Evolutionary conservation across 371 early-diverging fungal species (phyloP).

Genomic region (Amoeboaphelidium protococcarum): DNA sequence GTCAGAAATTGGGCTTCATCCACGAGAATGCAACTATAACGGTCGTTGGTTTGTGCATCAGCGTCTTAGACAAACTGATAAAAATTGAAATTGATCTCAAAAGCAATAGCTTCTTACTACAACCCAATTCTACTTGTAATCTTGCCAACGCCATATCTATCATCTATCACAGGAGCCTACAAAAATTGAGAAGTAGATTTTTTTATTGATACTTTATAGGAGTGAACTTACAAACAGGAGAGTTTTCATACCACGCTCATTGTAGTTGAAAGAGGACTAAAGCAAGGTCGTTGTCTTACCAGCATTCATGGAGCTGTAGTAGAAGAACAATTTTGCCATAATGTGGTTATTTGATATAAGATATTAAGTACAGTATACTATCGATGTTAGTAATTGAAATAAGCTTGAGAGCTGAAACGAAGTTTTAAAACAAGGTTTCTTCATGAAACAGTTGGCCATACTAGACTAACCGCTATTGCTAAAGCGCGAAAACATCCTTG

Average conservation of each 20-base stretch:
- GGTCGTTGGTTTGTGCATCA: neutral
- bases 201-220: neutral
- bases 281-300: neutral
- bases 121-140: neutral
- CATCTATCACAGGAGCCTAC: neutral
- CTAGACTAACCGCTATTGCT: no score
- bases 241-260: neutral
- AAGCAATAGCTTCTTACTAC: neutral
- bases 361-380: no score
- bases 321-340: neutral
- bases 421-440: no score
- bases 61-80: no score
- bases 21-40: neutral
- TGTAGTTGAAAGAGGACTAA: neutral
- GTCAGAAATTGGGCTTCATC: constrained; percentile 1
- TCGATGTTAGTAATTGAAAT: no score
- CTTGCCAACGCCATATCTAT: neutral
- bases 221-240: neutral
- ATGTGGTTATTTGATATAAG: no score
- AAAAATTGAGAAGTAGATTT: no score
- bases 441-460: no score
- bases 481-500: no score
- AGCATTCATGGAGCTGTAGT: neutral
- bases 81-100: neutral
- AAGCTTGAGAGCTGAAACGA: no score